phyloP scores from a whole-genome alignment of 768 basidiomycete species.

The Boletales sp. region DNA sequence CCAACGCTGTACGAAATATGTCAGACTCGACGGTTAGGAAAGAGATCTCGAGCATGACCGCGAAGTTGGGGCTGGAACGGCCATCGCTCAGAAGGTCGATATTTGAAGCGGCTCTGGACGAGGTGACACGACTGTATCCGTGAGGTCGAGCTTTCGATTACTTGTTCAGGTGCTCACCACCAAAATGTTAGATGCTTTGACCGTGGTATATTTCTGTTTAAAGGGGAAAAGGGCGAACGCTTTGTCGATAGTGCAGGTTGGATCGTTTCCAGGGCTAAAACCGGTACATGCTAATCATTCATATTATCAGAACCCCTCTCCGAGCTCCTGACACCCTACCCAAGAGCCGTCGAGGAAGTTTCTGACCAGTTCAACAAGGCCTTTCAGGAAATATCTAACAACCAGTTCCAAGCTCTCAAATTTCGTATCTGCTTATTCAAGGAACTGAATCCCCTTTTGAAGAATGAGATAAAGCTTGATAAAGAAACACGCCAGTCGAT shows the following conservation, averaged over 20 bases:
- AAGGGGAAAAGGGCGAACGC: neutral
- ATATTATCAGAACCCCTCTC: constrained; percentile 10
- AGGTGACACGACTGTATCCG: constrained; percentile 22
- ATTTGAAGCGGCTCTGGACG: constrained; percentile 24
- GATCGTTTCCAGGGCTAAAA: neutral
- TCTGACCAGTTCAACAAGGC: neutral
- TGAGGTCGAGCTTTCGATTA: neutral
- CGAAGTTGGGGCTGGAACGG: constrained; percentile 4
- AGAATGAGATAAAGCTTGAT: neutral
- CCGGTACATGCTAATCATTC: too few relatives aligned
- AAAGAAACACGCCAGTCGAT: neutral
- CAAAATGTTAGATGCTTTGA: constrained; percentile 14
- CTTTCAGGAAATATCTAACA: constrained; percentile 3
- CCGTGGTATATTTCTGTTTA: constrained; percentile 7
- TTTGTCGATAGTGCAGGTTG: constrained; percentile 4
- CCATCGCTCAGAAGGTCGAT: constrained; percentile 13
- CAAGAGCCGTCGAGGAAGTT: constrained; percentile 7
- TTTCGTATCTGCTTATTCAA: constrained; percentile 10
- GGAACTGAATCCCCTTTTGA: neutral
- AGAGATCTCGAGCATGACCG: neutral
- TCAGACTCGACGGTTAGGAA: rapidly evolving
- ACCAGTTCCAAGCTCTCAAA: constrained; percentile 13
- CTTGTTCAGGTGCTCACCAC: neutral
- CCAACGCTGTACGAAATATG: neutral
- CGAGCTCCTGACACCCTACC: constrained; percentile 3